These are phyloP conservation scores for Eucalyptus polyanthemos DNA, from an alignment of 345 rosid genomes.

Conservation along the genomic window DNA sequence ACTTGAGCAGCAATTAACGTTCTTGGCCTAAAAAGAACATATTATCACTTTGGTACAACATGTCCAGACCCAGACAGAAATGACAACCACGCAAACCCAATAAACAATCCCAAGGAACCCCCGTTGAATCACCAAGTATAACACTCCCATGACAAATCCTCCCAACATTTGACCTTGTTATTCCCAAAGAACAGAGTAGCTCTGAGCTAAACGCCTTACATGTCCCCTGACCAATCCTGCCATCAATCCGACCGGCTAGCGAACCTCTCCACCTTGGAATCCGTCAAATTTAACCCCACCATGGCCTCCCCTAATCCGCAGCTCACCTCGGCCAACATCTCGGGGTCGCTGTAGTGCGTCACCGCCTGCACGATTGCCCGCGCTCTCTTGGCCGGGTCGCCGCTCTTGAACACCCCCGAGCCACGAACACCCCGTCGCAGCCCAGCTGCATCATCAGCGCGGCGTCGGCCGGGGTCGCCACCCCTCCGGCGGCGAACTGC, in stretches of 20 bases:
- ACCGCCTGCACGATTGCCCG: conserved; percentile 66
- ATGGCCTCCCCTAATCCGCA: conserved; percentile 65
- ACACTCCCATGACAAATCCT: not conserved
- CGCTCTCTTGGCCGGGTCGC: conserved; percentile 51
- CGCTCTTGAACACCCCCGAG: conserved; percentile 65
- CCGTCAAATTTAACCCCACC: conserved; percentile 64
- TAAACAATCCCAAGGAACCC: not conserved
- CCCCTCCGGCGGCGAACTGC: conserved; percentile 65
- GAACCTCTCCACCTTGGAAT: conserved; percentile 61
- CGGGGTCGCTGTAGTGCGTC: conserved; percentile 48
- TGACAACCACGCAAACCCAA: not conserved
- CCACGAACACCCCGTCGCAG: conserved; percentile 69
- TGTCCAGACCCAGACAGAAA: not conserved
- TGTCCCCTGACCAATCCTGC: not conserved
- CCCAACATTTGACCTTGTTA: not conserved
- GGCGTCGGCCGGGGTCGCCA: conserved; percentile 73
- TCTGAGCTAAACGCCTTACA: not conserved
- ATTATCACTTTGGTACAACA: not conserved
- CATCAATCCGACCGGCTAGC: conserved; percentile 48
- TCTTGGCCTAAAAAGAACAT: not conserved
- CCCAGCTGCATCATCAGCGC: conserved; percentile 78
- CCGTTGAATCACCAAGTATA: not conserved
- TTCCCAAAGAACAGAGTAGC: not conserved
- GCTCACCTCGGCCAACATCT: conserved; percentile 53
- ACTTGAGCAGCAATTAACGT: not conserved